Evolutionary conservation across 495 filamentous ascomycete genomes (phyloP).

Genomic region (Xylaria nigripes): DNA sequence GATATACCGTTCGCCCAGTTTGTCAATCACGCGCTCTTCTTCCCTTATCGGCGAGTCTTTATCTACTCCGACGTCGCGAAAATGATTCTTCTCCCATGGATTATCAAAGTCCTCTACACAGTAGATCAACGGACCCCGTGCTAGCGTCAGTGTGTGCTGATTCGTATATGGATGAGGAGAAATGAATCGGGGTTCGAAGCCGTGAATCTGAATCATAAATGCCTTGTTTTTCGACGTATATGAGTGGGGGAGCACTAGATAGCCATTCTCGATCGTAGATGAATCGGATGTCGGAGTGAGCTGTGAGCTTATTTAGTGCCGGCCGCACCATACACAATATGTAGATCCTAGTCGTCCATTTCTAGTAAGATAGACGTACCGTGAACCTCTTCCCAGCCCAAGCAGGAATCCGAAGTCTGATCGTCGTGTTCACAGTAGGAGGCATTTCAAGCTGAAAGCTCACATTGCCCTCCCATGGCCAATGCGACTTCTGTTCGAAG

Average conservation of each 20-base stretch:
- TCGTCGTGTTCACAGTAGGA: constrained; percentile 24
- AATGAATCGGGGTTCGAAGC: constrained; percentile 38
- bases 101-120: constrained; percentile 52
- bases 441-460: constrained; percentile 32
- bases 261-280: constrained; percentile 37
- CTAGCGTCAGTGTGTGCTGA: constrained; percentile 42
- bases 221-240: constrained; percentile 26
- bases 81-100: constrained; percentile 49
- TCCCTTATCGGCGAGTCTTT: constrained; percentile 28
- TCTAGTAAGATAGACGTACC: constrained; percentile 20
- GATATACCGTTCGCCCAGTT: constrained; percentile 27
- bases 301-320: constrained; percentile 15
- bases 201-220: constrained; percentile 26
- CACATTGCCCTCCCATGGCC: constrained; percentile 49
- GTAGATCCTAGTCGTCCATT: not conserved
- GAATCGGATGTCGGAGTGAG: constrained; percentile 20
- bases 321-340: not conserved
- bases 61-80: constrained; percentile 40
- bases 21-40: constrained; percentile 24
- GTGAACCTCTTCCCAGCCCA: constrained; percentile 39
- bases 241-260: constrained; percentile 35
- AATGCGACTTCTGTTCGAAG: constrained; percentile 43
- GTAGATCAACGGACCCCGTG: constrained; percentile 49
- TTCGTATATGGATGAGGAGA: constrained; percentile 45
- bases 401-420: constrained; percentile 42